Evolutionary conservation across 352 stramenopile species (phyloP).

Genomic region (Pythium aphanidermatum): DNA sequence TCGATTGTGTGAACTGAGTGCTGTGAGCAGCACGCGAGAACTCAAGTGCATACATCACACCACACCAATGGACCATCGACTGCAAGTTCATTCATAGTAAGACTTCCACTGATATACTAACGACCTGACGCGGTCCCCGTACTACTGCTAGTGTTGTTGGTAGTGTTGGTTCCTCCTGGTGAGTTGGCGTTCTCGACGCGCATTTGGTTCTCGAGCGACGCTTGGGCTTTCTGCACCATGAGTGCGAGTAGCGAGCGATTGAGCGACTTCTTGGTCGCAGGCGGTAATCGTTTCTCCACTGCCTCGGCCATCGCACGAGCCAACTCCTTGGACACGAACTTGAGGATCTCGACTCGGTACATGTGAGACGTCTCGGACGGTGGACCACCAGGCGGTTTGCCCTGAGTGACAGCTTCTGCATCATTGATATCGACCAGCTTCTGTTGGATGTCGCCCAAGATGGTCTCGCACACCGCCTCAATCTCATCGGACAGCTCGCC

Average conservation of each 20-base stretch:
- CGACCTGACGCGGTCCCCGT: too few relatives aligned
- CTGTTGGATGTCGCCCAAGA: conserved; percentile 59
- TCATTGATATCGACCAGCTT: conserved; percentile 49
- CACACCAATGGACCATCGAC: too few relatives aligned
- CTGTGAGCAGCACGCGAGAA: too few relatives aligned
- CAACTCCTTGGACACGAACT: conserved; percentile 75
- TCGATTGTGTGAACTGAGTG: too few relatives aligned
- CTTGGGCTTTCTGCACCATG: conserved; percentile 74
- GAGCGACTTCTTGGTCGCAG: conserved; percentile 50
- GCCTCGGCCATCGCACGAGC: conserved; percentile 65
- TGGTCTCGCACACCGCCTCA: conserved; percentile 37
- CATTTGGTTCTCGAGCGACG: conserved; percentile 66
- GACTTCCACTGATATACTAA: too few relatives aligned
- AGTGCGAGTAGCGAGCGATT: conserved; percentile 67
- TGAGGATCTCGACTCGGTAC: conserved; percentile 83
- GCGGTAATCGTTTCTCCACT: conserved; percentile 55
- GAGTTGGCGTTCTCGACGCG: conserved; percentile 37
- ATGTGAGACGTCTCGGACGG: conserved; percentile 61
- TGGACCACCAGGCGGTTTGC: neutral
- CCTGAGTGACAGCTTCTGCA: conserved; percentile 17
- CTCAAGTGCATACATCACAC: too few relatives aligned
- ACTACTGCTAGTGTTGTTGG: neutral
- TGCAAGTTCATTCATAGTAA: too few relatives aligned
- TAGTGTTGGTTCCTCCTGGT: conserved; percentile 1
- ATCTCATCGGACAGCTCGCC: too few relatives aligned